phyloP scores from a whole-genome alignment of 192 early-diverging fungal species.

The Spizellomyces punctatus region DNA sequence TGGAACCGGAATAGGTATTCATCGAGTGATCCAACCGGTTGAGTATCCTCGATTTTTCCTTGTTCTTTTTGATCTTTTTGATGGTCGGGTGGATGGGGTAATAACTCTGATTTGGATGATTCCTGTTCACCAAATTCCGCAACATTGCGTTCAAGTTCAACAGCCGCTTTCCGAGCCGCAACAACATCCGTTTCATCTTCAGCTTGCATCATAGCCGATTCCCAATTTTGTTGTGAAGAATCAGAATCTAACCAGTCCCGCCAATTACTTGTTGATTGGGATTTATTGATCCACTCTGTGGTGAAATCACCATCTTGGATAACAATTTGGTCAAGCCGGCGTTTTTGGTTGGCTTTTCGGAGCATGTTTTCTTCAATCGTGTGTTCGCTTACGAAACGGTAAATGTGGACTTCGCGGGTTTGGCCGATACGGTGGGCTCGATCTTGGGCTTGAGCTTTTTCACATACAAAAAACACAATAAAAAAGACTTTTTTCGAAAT shows the following conservation, averaged over 20 bases:
- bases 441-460: slow-evolving; percentile 92
- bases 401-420: slow-evolving; percentile 82
- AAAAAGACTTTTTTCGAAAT: too few relatives aligned
- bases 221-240: slow-evolving; percentile 31
- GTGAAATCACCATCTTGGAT: slow-evolving; percentile 81
- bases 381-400: slow-evolving; percentile 78
- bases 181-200: slow-evolving; percentile 69
- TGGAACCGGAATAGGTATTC: slow-evolving; percentile 28
- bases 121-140: slow-evolving; percentile 61
- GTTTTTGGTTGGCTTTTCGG: slow-evolving; percentile 81
- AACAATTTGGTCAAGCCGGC: slow-evolving; percentile 77
- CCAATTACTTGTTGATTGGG: slow-evolving; percentile 49
- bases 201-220: slow-evolving; percentile 60
- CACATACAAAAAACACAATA: too few relatives aligned
- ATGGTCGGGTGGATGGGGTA: neutral
- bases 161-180: slow-evolving; percentile 56
- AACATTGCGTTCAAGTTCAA: slow-evolving; percentile 63
- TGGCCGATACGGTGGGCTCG: slow-evolving; percentile 93
- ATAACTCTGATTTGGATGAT: too few relatives aligned
- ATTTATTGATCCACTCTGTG: slow-evolving; percentile 57
- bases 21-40: slow-evolving; percentile 15
- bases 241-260: slow-evolving; percentile 46
- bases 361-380: slow-evolving; percentile 84
- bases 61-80: neutral
- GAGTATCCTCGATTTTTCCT: neutral